Evolutionary conservation across 2,329 filamentous ascomycete genomes (phyloP).

Genomic region (Exophiala lecanii-corni): DNA sequence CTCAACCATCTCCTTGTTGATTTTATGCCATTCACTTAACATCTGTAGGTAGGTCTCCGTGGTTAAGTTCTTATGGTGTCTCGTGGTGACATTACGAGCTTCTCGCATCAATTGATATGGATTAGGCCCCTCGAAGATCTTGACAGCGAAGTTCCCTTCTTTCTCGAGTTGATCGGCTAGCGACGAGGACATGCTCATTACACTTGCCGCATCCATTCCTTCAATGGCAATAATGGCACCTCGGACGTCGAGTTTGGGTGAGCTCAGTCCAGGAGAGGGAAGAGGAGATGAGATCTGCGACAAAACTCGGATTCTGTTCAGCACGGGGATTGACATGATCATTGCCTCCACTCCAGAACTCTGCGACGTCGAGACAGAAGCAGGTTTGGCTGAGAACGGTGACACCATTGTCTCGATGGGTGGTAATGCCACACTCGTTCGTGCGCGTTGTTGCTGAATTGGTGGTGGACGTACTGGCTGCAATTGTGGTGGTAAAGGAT

Average conservation of each 20-base stretch:
- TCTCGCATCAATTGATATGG: conserved; percentile 10
- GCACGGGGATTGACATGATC: conserved; percentile 69
- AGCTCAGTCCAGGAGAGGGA: conserved; percentile 33
- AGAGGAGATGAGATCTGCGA: conserved; percentile 70
- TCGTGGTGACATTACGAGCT: conserved; percentile 18
- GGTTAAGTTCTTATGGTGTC: conserved; percentile 33
- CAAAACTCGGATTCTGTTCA: conserved; percentile 72
- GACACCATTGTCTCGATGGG: conserved; percentile 45
- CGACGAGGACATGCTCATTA: conserved; percentile 61
- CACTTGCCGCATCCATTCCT: conserved; percentile 62
- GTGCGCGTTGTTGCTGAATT: conserved; percentile 38
- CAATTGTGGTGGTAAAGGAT: conserved; percentile 25
- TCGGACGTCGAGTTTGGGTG: conserved; percentile 46
- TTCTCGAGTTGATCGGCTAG: conserved; percentile 53
- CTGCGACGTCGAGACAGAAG: conserved; percentile 13
- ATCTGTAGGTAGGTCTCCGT: conserved; percentile 58
- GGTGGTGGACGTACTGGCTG: conserved; percentile 38
- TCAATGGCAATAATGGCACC: conserved; percentile 81
- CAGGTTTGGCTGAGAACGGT: conserved; percentile 26
- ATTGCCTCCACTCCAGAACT: conserved; percentile 54
- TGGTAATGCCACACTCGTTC: conserved; percentile 48
- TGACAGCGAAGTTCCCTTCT: conserved; percentile 49
- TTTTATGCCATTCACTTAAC: conserved; percentile 70
- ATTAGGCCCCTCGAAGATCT: conserved; percentile 46
- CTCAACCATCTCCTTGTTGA: conserved; percentile 64